Evolutionary conservation across 225 moss, liverwort and hornwort genomes (phyloP).

Genomic region (Sphagnum tenellum): DNA sequence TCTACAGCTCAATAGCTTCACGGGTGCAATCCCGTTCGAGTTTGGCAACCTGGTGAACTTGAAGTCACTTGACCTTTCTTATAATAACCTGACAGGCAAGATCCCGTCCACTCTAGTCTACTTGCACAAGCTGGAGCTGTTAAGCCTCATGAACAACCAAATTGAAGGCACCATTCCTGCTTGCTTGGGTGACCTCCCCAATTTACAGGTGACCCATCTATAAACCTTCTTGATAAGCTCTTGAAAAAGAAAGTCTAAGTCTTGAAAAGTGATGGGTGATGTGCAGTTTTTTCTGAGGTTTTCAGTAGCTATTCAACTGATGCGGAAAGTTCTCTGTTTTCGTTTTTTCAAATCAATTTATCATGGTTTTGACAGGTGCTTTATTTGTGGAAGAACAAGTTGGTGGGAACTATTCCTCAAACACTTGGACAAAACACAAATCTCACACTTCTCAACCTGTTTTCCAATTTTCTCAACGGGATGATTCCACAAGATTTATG

Average conservation of each 20-base stretch:
- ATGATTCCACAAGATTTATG: slow-evolving; percentile 55
- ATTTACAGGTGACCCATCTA: slow-evolving; percentile 31
- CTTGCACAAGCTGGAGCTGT: slow-evolving; percentile 37
- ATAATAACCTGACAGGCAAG: slow-evolving; percentile 31
- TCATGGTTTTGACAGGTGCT: slow-evolving; percentile 29
- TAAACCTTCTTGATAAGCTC: too few relatives aligned
- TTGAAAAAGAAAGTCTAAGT: too few relatives aligned
- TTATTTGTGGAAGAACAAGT: slow-evolving; percentile 69
- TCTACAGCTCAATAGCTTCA: slow-evolving; percentile 47
- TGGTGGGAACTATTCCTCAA: slow-evolving; percentile 56
- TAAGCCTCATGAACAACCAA: slow-evolving; percentile 44
- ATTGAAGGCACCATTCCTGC: slow-evolving; percentile 36
- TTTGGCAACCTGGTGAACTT: slow-evolving; percentile 30
- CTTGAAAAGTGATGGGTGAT: too few relatives aligned
- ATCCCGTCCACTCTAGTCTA: slow-evolving; percentile 38
- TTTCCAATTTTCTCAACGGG: slow-evolving; percentile 47
- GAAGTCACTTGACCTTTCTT: slow-evolving; percentile 35
- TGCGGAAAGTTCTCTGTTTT: too few relatives aligned
- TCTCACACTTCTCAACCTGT: slow-evolving; percentile 52
- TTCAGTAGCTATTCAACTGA: too few relatives aligned
- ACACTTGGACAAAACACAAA: slow-evolving; percentile 47
- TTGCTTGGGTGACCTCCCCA: slow-evolving; percentile 42
- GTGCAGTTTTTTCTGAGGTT: too few relatives aligned
- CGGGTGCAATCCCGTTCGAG: slow-evolving; percentile 46
- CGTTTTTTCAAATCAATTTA: too few relatives aligned